A percentile compares a stretch with the other conserved stretches of the same genome.
phyloP scores from a whole-genome alignment of 352 stramenopile species.

The Pilasporangium apinafurcum region DNA sequence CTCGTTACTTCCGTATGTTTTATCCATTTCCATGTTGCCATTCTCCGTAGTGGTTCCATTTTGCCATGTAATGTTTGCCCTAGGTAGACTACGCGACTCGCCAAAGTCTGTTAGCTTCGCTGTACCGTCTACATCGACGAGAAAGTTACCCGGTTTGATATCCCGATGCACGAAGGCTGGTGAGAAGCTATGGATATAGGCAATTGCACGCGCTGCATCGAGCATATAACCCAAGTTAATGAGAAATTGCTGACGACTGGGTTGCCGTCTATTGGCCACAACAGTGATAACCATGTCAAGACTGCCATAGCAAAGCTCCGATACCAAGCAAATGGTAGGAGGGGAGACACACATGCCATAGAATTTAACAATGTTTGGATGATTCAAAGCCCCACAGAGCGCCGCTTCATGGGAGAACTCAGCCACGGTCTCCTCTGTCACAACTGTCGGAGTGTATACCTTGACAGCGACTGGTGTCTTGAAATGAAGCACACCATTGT shows the following conservation, averaged over 20 bases:
- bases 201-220: constrained; percentile 46
- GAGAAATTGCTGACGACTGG: constrained; percentile 22
- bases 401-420: constrained; percentile 79
- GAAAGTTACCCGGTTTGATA: constrained; percentile 79
- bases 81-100: constrained; percentile 30
- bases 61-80: constrained; percentile 1
- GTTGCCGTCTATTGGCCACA: constrained; percentile 16
- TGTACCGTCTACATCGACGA: constrained; percentile 43
- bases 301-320: constrained; percentile 37
- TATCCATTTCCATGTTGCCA: neutral
- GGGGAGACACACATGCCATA: constrained; percentile 79
- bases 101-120: constrained; percentile 85
- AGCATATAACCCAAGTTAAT: constrained; percentile 64
- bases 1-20: neutral
- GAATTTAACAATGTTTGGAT: constrained; percentile 82
- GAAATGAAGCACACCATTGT: constrained; percentile 47
- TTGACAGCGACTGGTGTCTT: constrained; percentile 63
- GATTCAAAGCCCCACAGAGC: constrained; percentile 56
- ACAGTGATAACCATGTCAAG: constrained; percentile 36
- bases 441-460: constrained; percentile 55
- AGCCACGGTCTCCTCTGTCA: constrained; percentile 61
- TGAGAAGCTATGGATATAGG: constrained; percentile 72
- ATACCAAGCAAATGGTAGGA: constrained; percentile 69
- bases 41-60: neutral
- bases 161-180: constrained; percentile 65